phyloP scores from a whole-genome alignment of 352 stramenopile species.

The Globisporangium ultimum region DNA sequence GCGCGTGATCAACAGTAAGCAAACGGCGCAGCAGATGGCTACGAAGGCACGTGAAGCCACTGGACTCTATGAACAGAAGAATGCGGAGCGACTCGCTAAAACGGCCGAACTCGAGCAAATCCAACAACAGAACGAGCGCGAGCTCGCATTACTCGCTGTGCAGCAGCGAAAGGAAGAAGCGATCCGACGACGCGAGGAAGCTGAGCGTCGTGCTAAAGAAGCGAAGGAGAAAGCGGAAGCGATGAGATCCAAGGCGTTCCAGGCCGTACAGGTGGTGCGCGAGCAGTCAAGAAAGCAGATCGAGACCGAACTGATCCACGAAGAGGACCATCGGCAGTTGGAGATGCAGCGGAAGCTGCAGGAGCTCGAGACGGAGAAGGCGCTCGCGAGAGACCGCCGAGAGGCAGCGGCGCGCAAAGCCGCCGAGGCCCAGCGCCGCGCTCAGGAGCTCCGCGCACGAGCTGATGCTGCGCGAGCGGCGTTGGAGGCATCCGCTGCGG shows the following conservation, averaged over 20 bases:
- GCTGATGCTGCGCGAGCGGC: slow-evolving; percentile 47
- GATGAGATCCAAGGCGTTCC: slow-evolving; percentile 59
- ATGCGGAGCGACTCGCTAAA: slow-evolving; percentile 49
- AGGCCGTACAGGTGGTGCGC: slow-evolving; percentile 66
- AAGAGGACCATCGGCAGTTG: slow-evolving; percentile 51
- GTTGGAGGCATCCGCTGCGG: slow-evolving; percentile 12
- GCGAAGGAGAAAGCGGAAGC: slow-evolving; percentile 53
- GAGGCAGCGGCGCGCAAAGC: slow-evolving; percentile 51
- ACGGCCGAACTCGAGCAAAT: slow-evolving; percentile 41
- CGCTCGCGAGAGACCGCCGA: slow-evolving; percentile 32
- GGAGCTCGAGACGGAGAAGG: slow-evolving; percentile 51
- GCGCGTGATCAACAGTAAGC: slow-evolving; percentile 73
- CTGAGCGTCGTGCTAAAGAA: slow-evolving; percentile 59
- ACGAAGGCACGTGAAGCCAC: slow-evolving; percentile 61
- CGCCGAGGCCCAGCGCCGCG: slow-evolving; percentile 46
- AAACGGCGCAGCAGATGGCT: slow-evolving; percentile 50
- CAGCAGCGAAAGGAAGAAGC: slow-evolving; percentile 66
- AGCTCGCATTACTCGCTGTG: slow-evolving; percentile 36
- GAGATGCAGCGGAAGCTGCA: slow-evolving; percentile 39
- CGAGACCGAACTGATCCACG: slow-evolving; percentile 50
- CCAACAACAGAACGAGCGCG: slow-evolving; percentile 36
- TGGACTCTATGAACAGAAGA: slow-evolving; percentile 55
- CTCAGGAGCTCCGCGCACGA: slow-evolving; percentile 44
- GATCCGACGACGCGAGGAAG: slow-evolving; percentile 55
- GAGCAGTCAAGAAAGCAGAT: slow-evolving; percentile 64